A percentile compares a stretch with the other conserved stretches of the same genome.
Evolutionary conservation across 768 basidiomycete genomes (phyloP).

Genomic region (Kwoniella europaea): DNA sequence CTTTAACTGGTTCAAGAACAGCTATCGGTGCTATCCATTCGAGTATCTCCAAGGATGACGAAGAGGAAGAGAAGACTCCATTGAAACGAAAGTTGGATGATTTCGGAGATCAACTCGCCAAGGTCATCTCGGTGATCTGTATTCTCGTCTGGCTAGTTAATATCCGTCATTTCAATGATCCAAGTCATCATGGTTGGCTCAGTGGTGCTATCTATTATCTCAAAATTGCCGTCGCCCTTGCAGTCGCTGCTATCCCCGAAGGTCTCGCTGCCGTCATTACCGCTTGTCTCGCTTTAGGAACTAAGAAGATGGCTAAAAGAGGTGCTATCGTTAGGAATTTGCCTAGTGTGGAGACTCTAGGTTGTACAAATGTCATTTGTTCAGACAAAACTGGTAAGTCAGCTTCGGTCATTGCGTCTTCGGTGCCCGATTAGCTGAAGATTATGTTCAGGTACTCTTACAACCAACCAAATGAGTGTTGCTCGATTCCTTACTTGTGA

Average conservation of each 20-base stretch:
- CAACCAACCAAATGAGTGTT: constrained; percentile 97
- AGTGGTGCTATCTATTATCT: constrained; percentile 98
- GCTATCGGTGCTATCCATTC: constrained; percentile 98
- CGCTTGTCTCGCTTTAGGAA: constrained; percentile 92
- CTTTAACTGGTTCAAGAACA: constrained; percentile 81
- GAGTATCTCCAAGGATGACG: constrained; percentile 77
- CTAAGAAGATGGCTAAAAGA: constrained; percentile 99
- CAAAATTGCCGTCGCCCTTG: constrained; percentile 97
- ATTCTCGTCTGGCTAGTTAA: constrained; percentile 98
- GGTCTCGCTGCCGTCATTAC: constrained; percentile 98
- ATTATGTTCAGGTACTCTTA: constrained; percentile 65
- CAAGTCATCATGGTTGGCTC: constrained; percentile 83
- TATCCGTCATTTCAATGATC: constrained; percentile 93
- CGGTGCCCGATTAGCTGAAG: constrained; percentile 3
- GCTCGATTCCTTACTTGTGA: constrained; percentile 80
- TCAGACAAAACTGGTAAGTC: constrained; percentile 89
- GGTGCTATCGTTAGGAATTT: constrained; percentile 96
- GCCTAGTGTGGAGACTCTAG: constrained; percentile 95
- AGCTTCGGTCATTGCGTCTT: background rate
- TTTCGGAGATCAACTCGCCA: constrained; percentile 95
- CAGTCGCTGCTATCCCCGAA: constrained; percentile 98
- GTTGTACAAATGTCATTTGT: constrained; percentile 97
- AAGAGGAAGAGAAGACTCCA: constrained; percentile 94
- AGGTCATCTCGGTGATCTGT: constrained; percentile 96
- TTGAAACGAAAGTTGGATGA: constrained; percentile 97